A percentile compares a stretch with the other conserved stretches of the same genome.
phyloP scores from a whole-genome alignment of 768 basidiomycete genomes.

The Russula emetica region DNA sequence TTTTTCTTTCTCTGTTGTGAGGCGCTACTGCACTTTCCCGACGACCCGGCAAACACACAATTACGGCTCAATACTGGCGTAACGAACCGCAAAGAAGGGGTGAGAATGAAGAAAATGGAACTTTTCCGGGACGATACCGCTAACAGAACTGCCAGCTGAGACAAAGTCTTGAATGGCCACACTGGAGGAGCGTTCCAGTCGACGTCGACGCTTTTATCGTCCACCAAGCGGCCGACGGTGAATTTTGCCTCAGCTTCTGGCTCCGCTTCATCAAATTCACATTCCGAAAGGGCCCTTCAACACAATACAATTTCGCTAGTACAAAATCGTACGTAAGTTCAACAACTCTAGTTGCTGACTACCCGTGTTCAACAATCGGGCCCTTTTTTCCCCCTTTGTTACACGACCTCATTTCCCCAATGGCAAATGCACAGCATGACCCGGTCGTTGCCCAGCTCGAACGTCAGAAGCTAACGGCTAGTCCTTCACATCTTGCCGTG shows the following conservation, averaged over 20 bases:
- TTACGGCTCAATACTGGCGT: constrained; percentile 26
- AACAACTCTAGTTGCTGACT: neutral
- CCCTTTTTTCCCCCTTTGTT: neutral
- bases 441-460: constrained; percentile 32
- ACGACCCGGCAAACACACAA: constrained; percentile 27
- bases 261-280: constrained; percentile 21
- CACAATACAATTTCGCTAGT: neutral
- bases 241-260: constrained; percentile 20
- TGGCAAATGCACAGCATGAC: constrained; percentile 29
- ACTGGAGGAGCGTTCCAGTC: constrained; percentile 22
- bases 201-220: constrained; percentile 23
- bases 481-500: neutral
- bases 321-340: constrained; percentile 5
- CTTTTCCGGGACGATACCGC: constrained; percentile 23
- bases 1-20: constrained; percentile 38
- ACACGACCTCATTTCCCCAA: constrained; percentile 1
- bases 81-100: constrained; percentile 26
- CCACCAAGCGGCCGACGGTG: constrained; percentile 5
- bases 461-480: constrained; percentile 33
- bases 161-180: constrained; percentile 26
- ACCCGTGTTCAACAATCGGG: neutral
- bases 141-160: constrained; percentile 26
- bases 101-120: constrained; percentile 25
- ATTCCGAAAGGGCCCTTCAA: constrained; percentile 19
- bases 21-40: constrained; percentile 29